These are phyloP conservation scores for Capronia americana DNA, from an alignment of 2,329 filamentous ascomycete species.

Conservation along the genomic window DNA sequence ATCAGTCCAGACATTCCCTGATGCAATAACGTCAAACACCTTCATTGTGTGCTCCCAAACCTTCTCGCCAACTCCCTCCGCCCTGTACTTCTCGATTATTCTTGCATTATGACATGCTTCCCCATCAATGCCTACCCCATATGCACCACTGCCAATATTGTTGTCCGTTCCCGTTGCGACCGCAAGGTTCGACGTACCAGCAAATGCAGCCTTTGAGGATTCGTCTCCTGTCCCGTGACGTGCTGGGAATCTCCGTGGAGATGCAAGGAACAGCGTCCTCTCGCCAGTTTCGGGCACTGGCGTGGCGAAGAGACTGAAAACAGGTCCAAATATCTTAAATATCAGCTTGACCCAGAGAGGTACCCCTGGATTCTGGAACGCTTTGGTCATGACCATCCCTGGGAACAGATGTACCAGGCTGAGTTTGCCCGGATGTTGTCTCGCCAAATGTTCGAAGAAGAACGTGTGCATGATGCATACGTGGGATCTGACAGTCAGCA, in stretches of 20 bases:
- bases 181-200: constrained; percentile 3
- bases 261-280: background rate
- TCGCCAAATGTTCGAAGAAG: constrained; percentile 13
- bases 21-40: constrained; percentile 24
- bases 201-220: background rate
- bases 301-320: constrained; percentile 2
- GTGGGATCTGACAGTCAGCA: constrained; percentile 1
- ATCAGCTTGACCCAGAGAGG: constrained; percentile 1
- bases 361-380: constrained; percentile 14
- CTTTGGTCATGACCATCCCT: constrained; percentile 14
- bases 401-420: constrained; percentile 14
- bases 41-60: constrained; percentile 32
- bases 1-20: constrained; percentile 6
- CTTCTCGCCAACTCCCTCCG: constrained; percentile 25
- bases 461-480: constrained; percentile 20
- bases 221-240: background rate
- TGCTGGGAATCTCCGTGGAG: constrained; percentile 4
- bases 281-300: constrained; percentile 7
- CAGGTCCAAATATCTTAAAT: background rate
- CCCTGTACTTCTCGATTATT: constrained; percentile 24
- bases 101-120: constrained; percentile 25
- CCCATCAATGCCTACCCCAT: constrained; percentile 18
- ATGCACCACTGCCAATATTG: constrained; percentile 23
- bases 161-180: constrained; percentile 17
- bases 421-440: constrained; percentile 7